A percentile compares a stretch with the other conserved stretches of the same genome.
These are phyloP conservation scores for Leccinum huronense DNA, from an alignment of 1,284 basidiomycete genomes.

Conservation along the genomic window DNA sequence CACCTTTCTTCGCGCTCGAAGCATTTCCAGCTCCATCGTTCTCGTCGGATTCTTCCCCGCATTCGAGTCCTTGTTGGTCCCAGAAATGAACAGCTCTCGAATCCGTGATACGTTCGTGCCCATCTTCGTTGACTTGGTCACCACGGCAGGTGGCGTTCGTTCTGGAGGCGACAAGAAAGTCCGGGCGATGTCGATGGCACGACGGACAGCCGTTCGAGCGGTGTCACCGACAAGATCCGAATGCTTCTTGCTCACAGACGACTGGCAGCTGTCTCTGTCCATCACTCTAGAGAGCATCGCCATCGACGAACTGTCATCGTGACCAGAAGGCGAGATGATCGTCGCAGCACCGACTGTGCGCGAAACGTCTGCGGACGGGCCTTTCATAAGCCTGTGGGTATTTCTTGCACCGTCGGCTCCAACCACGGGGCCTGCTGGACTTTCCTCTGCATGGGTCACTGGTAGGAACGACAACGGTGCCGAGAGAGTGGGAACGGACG, in stretches of 20 bases:
- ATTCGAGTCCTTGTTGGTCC: conserved; percentile 4
- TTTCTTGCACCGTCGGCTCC: not conserved
- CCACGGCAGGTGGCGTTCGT: not conserved
- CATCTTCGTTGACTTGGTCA: not conserved
- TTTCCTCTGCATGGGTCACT: not conserved
- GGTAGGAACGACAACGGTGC: not conserved
- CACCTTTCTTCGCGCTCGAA: conserved; percentile 4
- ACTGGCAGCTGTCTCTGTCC: not conserved
- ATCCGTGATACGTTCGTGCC: not conserved
- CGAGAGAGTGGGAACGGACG: not conserved
- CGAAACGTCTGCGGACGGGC: not conserved
- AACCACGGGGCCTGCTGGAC: not conserved
- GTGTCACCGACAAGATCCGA: not conserved
- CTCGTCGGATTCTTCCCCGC: not conserved
- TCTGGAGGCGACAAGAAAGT: conserved; percentile 1
- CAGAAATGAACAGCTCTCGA: conserved; percentile 3
- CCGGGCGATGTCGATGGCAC: not conserved
- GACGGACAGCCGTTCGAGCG: not conserved
- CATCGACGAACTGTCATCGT: not conserved
- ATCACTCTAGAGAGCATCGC: not conserved
- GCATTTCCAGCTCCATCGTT: conserved; percentile 1
- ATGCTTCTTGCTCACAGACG: not conserved
- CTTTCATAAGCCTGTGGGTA: not conserved
- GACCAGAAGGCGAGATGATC: not conserved
- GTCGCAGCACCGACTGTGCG: not conserved